phyloP scores from a whole-genome alignment of 2,329 filamentous ascomycete genomes.

The Alternaria triticimaculans region DNA sequence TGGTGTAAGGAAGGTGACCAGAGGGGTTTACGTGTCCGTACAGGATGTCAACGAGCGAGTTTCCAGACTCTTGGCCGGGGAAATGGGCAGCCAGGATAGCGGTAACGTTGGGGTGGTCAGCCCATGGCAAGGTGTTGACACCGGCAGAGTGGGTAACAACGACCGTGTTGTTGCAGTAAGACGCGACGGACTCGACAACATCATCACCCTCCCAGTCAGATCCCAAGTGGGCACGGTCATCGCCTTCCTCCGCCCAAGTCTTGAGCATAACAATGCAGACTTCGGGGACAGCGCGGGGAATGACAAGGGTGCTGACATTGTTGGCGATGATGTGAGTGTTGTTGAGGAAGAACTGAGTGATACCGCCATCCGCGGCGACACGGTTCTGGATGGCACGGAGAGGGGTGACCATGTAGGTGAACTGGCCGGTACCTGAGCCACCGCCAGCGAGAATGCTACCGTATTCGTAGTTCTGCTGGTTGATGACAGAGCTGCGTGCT shows the following conservation, averaged over 20 bases:
- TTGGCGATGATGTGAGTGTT: constrained; percentile 49
- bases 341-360: constrained; percentile 56
- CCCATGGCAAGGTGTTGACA: constrained; percentile 52
- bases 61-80: constrained; percentile 51
- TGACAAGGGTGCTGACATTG: constrained; percentile 34
- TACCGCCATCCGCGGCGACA: constrained; percentile 35
- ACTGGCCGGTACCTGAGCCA: constrained; percentile 52
- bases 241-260: constrained; percentile 57
- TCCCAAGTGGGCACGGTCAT: constrained; percentile 50
- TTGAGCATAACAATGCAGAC: constrained; percentile 67
- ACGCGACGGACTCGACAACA: constrained; percentile 56
- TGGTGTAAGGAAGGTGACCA: constrained; percentile 85
- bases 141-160: constrained; percentile 56
- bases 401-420: constrained; percentile 52
- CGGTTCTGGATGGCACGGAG: constrained; percentile 50
- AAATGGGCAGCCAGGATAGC: constrained; percentile 52
- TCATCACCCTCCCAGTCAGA: constrained; percentile 51
- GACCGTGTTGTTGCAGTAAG: constrained; percentile 59
- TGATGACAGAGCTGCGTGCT: constrained; percentile 54
- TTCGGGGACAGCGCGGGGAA: constrained; percentile 48
- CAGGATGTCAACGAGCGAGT: constrained; percentile 57
- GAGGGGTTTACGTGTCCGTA: constrained; percentile 80
- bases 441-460: constrained; percentile 55
- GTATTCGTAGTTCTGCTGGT: constrained; percentile 42
- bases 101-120: constrained; percentile 52